phyloP scores from a whole-genome alignment of 768 basidiomycete genomes.

The Suillus bovinus region DNA sequence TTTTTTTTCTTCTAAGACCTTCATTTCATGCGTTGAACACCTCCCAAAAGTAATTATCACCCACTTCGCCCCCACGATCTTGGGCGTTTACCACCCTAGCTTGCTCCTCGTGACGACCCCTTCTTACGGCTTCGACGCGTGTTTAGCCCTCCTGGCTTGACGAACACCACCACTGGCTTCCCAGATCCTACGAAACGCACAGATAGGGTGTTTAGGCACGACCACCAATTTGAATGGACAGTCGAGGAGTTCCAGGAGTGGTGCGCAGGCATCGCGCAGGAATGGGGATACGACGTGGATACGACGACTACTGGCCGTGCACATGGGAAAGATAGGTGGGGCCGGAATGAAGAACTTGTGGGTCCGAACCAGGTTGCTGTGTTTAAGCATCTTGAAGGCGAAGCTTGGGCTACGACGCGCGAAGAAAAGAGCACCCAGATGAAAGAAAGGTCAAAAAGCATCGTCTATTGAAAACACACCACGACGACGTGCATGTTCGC shows the following conservation, averaged over 20 bases:
- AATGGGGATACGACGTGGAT: no score
- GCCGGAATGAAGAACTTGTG: no score
- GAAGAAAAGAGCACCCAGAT: conserved; percentile 32
- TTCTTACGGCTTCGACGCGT: conserved; percentile 78
- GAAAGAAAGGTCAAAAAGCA: conserved; percentile 25
- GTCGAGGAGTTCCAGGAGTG: conserved; percentile 65
- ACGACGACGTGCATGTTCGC: conserved; percentile 51
- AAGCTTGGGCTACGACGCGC: conserved; percentile 24
- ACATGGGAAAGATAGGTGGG: no score
- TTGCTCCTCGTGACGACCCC: conserved; percentile 82
- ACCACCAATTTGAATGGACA: conserved; percentile 93
- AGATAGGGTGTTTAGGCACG: conserved; percentile 76
- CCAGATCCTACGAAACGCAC: conserved; percentile 79
- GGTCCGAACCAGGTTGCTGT: no score
- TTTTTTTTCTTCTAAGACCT: conserved; percentile 7
- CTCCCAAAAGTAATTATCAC: conserved; percentile 57
- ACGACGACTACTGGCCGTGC: no score
- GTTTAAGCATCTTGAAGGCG: no score
- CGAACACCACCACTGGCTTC: conserved; percentile 47
- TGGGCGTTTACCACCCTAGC: conserved; percentile 77
- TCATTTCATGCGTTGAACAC: conserved; percentile 71
- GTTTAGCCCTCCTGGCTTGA: conserved; percentile 60
- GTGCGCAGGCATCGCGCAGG: no score
- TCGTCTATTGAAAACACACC: conserved; percentile 45
- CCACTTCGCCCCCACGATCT: conserved; percentile 67